Base-by-base conservation (phyloP, 2,329 filamentous ascomycete species). In the Apiospora malaysiana region DNA sequence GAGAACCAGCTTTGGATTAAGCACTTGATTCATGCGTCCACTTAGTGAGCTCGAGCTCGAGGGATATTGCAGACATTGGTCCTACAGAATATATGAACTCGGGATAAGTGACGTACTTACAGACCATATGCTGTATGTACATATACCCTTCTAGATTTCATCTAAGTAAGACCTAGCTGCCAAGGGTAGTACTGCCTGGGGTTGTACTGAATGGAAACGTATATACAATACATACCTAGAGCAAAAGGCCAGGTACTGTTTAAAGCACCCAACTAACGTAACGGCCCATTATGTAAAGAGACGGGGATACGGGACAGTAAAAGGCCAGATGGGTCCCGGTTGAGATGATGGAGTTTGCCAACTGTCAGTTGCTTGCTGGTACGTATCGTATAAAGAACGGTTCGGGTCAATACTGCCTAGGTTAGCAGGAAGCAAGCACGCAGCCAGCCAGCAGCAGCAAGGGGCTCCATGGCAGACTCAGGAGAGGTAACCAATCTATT, bases 211-310 rank as follows among this genome's bases (percentile, higher is more conserved):
- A 32, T 32, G 32, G 32, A 32, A 32, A 32, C 32, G 3, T 32
- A 32, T 6, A 32, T 32, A n/a, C n/a, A 32, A 6, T 32, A 32
- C 32, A 51, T 51, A 45, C 42, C 7, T 25, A 49, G 23, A 10
- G 10, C n/a, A 23, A 49, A 49, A 49, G 47, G 47, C 47, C 47
- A 49, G 46, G 21, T 59, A 21, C 51, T 59, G 37, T 59, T 59
- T 59, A 59, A 59, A 59, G 51, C 51, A 59, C 3, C 51, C 27
- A 32, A 7, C 51, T 59, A 59, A 59, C 27, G 27, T 27, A 59
- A 27, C 51, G 27, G 51, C 9, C 51, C 51, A 59, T 37, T 59
- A 59, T 59, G 51, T 59, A 37, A 59, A 59, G 51, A 21, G 51
- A 37, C 40, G 32, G 49, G 27, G 25, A 18, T 63, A 21, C 27